Base-by-base conservation (phyloP, 1,284 basidiomycete genomes). In the Rhodofomes roseus region DNA sequence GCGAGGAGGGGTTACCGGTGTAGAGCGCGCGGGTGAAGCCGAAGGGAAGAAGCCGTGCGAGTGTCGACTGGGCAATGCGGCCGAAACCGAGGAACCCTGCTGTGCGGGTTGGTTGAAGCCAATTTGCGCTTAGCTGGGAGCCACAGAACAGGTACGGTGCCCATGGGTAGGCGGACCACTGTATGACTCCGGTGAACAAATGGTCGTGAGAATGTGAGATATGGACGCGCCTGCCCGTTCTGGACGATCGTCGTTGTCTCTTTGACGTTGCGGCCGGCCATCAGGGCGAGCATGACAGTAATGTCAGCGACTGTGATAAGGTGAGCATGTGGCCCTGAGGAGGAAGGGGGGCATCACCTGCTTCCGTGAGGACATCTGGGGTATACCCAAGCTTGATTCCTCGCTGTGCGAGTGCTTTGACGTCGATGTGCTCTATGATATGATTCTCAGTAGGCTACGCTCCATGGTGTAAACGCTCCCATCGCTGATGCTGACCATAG, bases 51-150 rank as follows among this genome's bases (percentile, higher is more conserved):
- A 96, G 82, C 14, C 94, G 87, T 9, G 81, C 75, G 46, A 95
- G 81, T 0, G 88, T 90, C 4, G 88, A 87, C 66, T 94, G 92
- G 0, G 93, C 86, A 65, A 96, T 97, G 50, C 95, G 87, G 5
- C 96, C 96, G 68, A 98, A 98, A 8, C 96, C 96, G 34, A 98
- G 77, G 76, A 98, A 96, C 0, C 95, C 95, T 3, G 89, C 84
- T 1, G 88, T 95, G 59, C 89, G 82, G 0, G 71, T 79, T 2
- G 81, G 80, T 11, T 82, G 77, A 43, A 80, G 72, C 1, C 74
- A 67, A 0, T 81, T 80, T 0, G 84, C 74, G 71, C 87, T 88
- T 6, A 92, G 73, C 70, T 93, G 90, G 0, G 88, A 89, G 0
- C 93, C 94, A 65, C 87, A 92, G 65, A 93, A 84, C 11, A 78